Evolutionary conservation across 352 stramenopile genomes (phyloP), one percentile per base, ranked within the genome.

Genomic region (Phytopythium mirpurense): DNA sequence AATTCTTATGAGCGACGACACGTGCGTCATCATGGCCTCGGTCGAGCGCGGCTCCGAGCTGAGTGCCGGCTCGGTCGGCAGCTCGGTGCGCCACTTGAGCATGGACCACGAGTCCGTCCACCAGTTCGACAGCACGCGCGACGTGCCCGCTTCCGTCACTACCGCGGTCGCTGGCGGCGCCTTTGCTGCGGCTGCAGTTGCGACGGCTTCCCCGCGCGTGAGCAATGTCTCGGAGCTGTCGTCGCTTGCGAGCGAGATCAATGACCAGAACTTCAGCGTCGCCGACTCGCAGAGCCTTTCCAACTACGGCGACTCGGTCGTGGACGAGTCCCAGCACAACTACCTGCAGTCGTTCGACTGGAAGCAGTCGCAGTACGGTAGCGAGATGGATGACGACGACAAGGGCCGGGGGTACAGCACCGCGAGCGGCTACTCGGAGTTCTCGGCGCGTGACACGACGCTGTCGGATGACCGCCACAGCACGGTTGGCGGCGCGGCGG

Each of bases 241-340:
- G 23, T 83, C 76, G 24, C 42, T 78, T 21, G 68, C 64, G 5
- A 67, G 60, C 35, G 63, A 72, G 14, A 45, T 36, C 16, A 21
- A 34, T 16, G 21, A 37, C 34, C 24, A 54, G 8, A 52, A 52
- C 29, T 52, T 52, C 31, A 52, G 46, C 7, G 46, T 52, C 0
- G 48, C 32, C 35, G 61, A 59, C 38, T 41, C 42, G n/a, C 56
- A 73, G 32, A 80, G 73, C 44, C 65, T 80, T 51, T 83, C 75
- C 11, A 83, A 78, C 50, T 83, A 78, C 47, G 72, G 77, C 24
- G 72, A 80, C 52, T 78, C 67, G 45, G 56, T 73, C 26, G 63
- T 75, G 34, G 70, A 64, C 51, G 60, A 46, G 23, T 62, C 60
- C 51, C 70, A 70, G 51, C 68, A 79, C 42, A 55, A 79, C 45